A percentile compares a stretch with the other conserved stretches of the same genome.
These are phyloP conservation scores for Byssothecium circinans DNA, from an alignment of 2,329 filamentous ascomycete genomes.

Conservation along the genomic window DNA sequence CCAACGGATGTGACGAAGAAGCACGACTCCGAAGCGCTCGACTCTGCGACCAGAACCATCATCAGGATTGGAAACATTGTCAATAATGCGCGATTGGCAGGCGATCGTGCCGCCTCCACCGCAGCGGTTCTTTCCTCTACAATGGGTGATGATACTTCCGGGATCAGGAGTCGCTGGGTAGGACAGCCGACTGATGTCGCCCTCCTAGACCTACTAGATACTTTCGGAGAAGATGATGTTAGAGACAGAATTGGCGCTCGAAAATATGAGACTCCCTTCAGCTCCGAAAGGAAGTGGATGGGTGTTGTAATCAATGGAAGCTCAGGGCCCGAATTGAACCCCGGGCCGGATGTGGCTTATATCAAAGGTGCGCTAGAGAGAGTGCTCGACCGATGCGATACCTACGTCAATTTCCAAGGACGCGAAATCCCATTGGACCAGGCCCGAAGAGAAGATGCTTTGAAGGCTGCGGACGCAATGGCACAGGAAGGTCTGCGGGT, in stretches of 20 bases:
- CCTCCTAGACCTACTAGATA: conserved; percentile 90
- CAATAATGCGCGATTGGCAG: conserved; percentile 85
- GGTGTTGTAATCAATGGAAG: conserved; percentile 73
- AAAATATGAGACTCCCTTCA: conserved; percentile 87
- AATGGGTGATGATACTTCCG: conserved; percentile 62
- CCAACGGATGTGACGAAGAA: conserved; percentile 62
- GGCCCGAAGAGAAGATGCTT: conserved; percentile 69
- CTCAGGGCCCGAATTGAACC: conserved; percentile 53
- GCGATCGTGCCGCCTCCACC: conserved; percentile 68
- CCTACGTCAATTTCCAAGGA: conserved; percentile 83
- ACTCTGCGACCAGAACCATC: conserved; percentile 75
- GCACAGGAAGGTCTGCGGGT: conserved; percentile 87
- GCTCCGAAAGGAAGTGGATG: conserved; percentile 99
- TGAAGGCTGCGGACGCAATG: conserved; percentile 81
- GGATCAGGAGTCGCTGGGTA: conserved; percentile 84
- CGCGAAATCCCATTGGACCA: conserved; percentile 84
- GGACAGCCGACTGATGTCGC: conserved; percentile 97
- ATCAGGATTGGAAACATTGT: conserved; percentile 93
- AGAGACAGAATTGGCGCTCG: conserved; percentile 82
- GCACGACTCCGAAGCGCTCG: conserved; percentile 58
- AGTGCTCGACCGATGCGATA: conserved; percentile 83
- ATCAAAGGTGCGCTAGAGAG: conserved; percentile 94
- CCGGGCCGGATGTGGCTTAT: conserved; percentile 80
- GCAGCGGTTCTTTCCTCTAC: conserved; percentile 86
- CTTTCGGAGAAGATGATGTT: conserved; percentile 87